Conservation (phyloP, 192 early-diverging fungal species). For the Coemansia sp. region DNA sequence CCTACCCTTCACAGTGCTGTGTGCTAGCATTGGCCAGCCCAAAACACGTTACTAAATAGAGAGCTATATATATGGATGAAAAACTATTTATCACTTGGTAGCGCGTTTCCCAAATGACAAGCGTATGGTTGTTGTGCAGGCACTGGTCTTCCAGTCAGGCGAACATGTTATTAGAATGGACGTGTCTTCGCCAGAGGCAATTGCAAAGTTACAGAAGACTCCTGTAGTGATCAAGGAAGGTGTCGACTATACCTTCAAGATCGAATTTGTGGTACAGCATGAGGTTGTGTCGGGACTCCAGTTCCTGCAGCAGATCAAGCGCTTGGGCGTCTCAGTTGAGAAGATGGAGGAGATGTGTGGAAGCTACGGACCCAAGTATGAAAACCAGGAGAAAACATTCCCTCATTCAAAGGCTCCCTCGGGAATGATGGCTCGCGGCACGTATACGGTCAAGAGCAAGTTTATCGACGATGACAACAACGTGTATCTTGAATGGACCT, state of each 20-base stretch:
- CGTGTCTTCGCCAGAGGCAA: slow-evolving; percentile 58
- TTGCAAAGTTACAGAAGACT: slow-evolving; percentile 67
- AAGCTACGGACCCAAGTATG: slow-evolving; percentile 81
- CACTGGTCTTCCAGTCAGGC: slow-evolving; percentile 39
- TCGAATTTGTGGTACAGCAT: slow-evolving; percentile 91
- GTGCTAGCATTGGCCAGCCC: not conserved
- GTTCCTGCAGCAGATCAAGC: slow-evolving; percentile 92
- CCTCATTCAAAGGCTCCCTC: slow-evolving; percentile 81
- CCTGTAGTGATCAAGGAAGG: slow-evolving; percentile 95
- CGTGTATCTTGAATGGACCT: slow-evolving; percentile 78
- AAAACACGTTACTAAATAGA: slow-evolving; percentile 3
- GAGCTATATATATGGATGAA: not conserved
- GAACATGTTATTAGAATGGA: slow-evolving; percentile 35
- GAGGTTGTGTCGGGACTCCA: slow-evolving; percentile 94
- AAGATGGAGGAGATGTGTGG: slow-evolving; percentile 96
- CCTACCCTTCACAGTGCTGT: not conserved
- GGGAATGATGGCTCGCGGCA: slow-evolving; percentile 89
- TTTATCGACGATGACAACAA: slow-evolving; percentile 92
- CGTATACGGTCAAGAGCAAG: slow-evolving; percentile 85
- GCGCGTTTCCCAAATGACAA: slow-evolving; percentile 60
- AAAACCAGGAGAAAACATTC: slow-evolving; percentile 83
- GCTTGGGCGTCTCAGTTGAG: slow-evolving; percentile 81
- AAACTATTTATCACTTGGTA: slow-evolving; percentile 17
- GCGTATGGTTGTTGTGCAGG: slow-evolving; percentile 54
- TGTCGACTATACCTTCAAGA: slow-evolving; percentile 87